Evolutionary conservation across 192 early-diverging fungal species (phyloP), one percentile per base, ranked within the genome.

Genomic region (Coemansia sp.): DNA sequence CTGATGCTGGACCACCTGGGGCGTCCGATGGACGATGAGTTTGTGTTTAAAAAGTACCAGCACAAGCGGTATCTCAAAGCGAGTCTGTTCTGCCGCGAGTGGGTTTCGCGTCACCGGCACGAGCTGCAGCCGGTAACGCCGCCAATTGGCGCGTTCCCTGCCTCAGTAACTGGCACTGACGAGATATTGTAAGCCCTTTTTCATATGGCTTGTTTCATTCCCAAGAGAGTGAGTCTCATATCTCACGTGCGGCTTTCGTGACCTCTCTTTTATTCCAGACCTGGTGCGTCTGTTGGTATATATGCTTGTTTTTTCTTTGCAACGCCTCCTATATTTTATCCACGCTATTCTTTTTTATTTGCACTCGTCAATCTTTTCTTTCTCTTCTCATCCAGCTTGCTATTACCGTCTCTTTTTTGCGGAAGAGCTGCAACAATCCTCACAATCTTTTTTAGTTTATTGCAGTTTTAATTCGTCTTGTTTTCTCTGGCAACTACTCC

Each of bases 31-130:
- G 77, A 78, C 60, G 66, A 86, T 60, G 88, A 89, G 26, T 85
- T 86, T 21, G 82, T 98, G 58, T 93, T 79, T 75, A 86, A 84
- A 37, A 98, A 98, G 79, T 98, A 96, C 80, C 60, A 90, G 18
- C 78, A 84, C 64, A 85, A 84, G 56, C 87, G 87, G 63, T 93
- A 88, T 60, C 79, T 93, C 82, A 92, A 88, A 64, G 95, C 87
- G 14, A 89, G 87, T 55, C 58, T 90, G 36, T 93, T 90, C 84
- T 90, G 87, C 48, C 79, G 86, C 53, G 88, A 93, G 63, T 95
- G 93, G 93, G 84, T 92, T 24, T 64, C 74, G 11, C 79, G 71
- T 17, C 70, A 83, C 56, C 54, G 69, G 40, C 65, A 52, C 54
- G 66, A 74, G 49, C 56, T 64, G 34, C 63, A 26, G 56, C 61